Evolutionary conservation across 2,329 filamentous ascomycete genomes (phyloP), one percentile per base, ranked within the genome.

Genomic region (Diaporthe nobilis): DNA sequence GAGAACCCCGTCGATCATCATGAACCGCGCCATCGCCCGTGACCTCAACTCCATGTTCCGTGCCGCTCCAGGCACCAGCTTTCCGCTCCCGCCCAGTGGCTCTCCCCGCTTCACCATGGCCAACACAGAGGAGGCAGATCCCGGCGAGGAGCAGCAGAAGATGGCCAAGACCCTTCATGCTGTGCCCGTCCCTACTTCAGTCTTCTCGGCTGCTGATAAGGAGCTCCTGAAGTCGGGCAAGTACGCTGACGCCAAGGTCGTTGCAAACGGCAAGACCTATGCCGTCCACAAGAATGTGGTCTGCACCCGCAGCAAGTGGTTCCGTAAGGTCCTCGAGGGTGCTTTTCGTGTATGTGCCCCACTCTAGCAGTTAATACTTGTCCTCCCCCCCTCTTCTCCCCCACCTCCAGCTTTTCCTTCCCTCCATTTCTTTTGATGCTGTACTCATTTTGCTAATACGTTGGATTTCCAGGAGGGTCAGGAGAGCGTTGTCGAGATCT

Each of bases 271-370:
- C 31, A 53, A 65, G 44, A 51, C 44, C 44, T 65, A 61, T 17
- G 12, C 42, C 6, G 51, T 61, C 15, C 71, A 73, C 71, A 37
- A 39, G 22, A n/a, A 20, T 6, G 6, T 65, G 15, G 44, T 73
- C n/a, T 39, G 60, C 44, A 31, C 13, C 10, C 60, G 60, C 25
- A 65, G 25, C 60, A 44, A 44, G n/a, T 65, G 60, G 60, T 65
- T 65, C 25, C 60, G 60, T 3, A 20, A 6, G 3, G 25, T 17
- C 1, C 39, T 65, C 10, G 60, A 65, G 7, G 42, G 60, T 13
- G 60, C 15, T 2, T 65, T 65, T 9, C 25, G n/a, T 13, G 60
- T 65, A 65, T 31, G 60, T 39, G 37, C 37, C 10, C 10, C 10
- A 39, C 37, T 39, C 2, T 13, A 17, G 4, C 42, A 20, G 42